Evolutionary conservation across 139 green algal genomes (phyloP), one percentile per base, ranked within the genome.

Genomic region (Penium margaritaceum): DNA sequence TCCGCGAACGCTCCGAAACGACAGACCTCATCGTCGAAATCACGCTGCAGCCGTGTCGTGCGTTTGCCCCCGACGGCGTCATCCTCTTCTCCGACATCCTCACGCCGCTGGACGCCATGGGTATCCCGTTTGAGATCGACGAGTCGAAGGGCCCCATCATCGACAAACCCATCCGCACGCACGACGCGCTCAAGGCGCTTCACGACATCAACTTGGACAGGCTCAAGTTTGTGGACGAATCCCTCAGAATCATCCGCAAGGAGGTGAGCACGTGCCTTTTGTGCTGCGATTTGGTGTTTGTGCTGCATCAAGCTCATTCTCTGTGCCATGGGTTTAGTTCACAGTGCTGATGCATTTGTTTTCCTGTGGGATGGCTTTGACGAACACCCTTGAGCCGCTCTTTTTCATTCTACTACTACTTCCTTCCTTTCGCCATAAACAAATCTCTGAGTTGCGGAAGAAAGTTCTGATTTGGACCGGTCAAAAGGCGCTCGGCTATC

Each of bases 21-120:
- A 95, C 90, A 6, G 93, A 98, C 77, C 84, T 98, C 1, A 96
- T 97, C 43, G 90, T 97, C n/a, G 90, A 98, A 57, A 97, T 95
- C 72, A 87, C 79, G 36, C 67, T 95, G 66, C 90, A 96, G 81
- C 90, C 90, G 32, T 95, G 84, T 81, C 60, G 86, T 9, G 90
- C 89, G 12, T 95, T 95, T 78, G 66, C 76, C 32, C 90, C 90
- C 14, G 81, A 86, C 51, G 81, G 84, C 27, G 84, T 87, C 12
- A 87, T 88, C 53, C 73, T 88, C 33, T 88, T 89, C 68, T 83
- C 64, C 30, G 88, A 94, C 81, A 93, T 92, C 55, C 80, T 95
- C 0, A 95, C 89, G 21, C 89, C 89, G 7, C 77, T 93, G 27
- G 79, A 87, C 17, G 88, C 87, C 14, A 84, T 91, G 43, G 89